phyloP scores from a whole-genome alignment of 73 alveolate genomes.

The Symbiodinium pilosum region DNA sequence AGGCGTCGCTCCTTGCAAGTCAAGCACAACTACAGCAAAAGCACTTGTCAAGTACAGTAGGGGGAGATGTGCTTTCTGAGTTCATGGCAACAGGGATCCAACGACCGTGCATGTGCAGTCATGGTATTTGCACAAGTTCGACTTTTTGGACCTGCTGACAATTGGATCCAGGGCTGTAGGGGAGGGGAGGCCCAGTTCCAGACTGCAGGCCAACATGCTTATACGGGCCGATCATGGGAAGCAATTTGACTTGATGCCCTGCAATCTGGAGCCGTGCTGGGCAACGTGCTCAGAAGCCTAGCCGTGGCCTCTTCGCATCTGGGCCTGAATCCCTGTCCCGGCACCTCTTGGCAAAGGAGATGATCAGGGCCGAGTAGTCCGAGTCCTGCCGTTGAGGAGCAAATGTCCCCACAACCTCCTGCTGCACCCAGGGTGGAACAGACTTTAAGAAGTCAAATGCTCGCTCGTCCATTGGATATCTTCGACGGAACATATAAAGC shows the following conservation, averaged over 20 bases:
- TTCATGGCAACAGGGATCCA: too few species aligned
- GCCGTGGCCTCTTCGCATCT: slow-evolving; percentile 51
- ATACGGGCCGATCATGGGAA: too few species aligned
- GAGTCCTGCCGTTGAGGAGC: slow-evolving; percentile 46
- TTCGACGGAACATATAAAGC: slow-evolving; percentile 32
- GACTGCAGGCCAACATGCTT: too few species aligned
- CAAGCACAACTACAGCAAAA: too few species aligned
- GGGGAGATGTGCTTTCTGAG: too few species aligned
- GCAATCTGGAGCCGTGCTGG: not conserved
- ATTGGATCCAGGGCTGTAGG: too few species aligned
- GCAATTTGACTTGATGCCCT: not conserved
- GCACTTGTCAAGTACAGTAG: too few species aligned
- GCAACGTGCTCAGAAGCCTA: not conserved
- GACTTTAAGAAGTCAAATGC: slow-evolving; percentile 58
- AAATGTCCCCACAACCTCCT: slow-evolving; percentile 36
- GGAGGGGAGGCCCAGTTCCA: too few species aligned
- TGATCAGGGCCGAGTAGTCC: slow-evolving; percentile 71
- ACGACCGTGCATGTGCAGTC: too few species aligned
- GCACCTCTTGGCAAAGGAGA: slow-evolving; percentile 76
- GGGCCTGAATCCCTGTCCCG: slow-evolving; percentile 10
- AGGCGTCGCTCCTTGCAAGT: too few species aligned
- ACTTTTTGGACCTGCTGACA: too few species aligned
- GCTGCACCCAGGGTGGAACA: slow-evolving; percentile 25
- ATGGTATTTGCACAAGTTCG: too few species aligned
- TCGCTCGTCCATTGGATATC: slow-evolving; percentile 79